Evolutionary conservation across 2,329 filamentous ascomycete genomes (phyloP).

Genomic region (Fusarium solani-melongenae): DNA sequence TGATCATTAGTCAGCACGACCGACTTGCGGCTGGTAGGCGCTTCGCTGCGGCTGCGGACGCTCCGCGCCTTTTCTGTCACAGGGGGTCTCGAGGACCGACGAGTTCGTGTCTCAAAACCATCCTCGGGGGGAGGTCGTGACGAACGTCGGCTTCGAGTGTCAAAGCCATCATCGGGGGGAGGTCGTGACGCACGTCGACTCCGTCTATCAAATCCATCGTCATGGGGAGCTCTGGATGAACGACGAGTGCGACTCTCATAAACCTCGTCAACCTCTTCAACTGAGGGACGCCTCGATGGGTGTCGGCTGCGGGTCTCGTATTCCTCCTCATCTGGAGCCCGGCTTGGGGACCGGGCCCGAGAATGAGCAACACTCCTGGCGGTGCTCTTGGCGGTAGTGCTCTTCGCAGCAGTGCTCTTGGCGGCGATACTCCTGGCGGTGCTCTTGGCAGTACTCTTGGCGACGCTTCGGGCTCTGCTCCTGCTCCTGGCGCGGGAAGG

Average conservation of each 20-base stretch:
- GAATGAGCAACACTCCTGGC: slow-evolving; percentile 36
- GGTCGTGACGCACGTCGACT: slow-evolving; percentile 31
- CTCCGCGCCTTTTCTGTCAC: slow-evolving; percentile 41
- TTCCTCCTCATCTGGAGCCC: slow-evolving; percentile 35
- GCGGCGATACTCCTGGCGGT: slow-evolving; percentile 23
- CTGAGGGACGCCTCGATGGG: slow-evolving; percentile 49
- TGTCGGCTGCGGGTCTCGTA: slow-evolving; percentile 55
- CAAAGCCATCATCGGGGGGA: slow-evolving; percentile 44
- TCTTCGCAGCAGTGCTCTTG: slow-evolving; percentile 30
- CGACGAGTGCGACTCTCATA: slow-evolving; percentile 36
- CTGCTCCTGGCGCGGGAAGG: slow-evolving; percentile 29
- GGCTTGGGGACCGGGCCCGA: slow-evolving; percentile 44
- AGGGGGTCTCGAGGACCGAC: slow-evolving; percentile 52
- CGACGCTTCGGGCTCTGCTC: slow-evolving; percentile 32
- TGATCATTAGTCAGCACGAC: slow-evolving; percentile 56
- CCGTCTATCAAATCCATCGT: slow-evolving; percentile 30
- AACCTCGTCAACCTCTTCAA: slow-evolving; percentile 31
- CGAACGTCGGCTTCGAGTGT: slow-evolving; percentile 54
- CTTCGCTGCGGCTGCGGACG: slow-evolving; percentile 56
- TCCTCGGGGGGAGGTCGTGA: slow-evolving; percentile 48
- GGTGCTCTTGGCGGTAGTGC: slow-evolving; percentile 27
- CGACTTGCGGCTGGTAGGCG: slow-evolving; percentile 26
- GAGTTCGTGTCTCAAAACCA: slow-evolving; percentile 52
- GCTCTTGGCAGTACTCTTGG: slow-evolving; percentile 31
- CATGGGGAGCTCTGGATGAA: slow-evolving; percentile 23